Evolutionary conservation across 2,329 filamentous ascomycete species (phyloP).

Genomic region (Trichophyton rubrum): DNA sequence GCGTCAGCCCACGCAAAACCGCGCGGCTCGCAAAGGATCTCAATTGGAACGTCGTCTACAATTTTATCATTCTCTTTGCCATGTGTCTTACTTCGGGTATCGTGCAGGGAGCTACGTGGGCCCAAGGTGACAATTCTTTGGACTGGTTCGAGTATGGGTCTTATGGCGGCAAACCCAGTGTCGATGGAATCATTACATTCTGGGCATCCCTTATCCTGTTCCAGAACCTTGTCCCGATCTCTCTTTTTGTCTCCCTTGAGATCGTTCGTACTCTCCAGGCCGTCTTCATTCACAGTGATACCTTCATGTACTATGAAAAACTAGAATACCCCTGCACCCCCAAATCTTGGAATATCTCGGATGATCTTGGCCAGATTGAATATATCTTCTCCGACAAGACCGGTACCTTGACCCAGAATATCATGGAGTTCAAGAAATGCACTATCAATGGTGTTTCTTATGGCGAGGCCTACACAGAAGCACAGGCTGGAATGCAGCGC

Average conservation of each 20-base stretch:
- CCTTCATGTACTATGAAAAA: conserved; percentile 91
- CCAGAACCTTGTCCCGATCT: conserved; percentile 97
- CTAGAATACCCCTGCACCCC: conserved; percentile 92
- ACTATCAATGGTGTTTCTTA: conserved; percentile 94
- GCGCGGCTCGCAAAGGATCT: conserved; percentile 82
- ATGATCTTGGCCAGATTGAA: conserved; percentile 94
- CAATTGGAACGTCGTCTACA: conserved; percentile 96
- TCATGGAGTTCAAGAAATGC: conserved; percentile 99
- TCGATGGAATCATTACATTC: conserved; percentile 92
- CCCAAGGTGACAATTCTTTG: conserved; percentile 58
- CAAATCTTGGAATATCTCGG: conserved; percentile 98
- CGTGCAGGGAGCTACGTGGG: conserved; percentile 74
- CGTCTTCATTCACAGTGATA: conserved; percentile 93
- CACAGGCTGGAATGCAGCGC: conserved; percentile 90
- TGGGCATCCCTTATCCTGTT: conserved; percentile 91
- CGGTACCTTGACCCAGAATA: conserved; percentile 77
- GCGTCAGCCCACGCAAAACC: conserved; percentile 87
- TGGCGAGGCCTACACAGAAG: conserved; percentile 95
- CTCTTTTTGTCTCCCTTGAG: conserved; percentile 92
- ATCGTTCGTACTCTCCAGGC: conserved; percentile 88
- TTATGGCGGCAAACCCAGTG: conserved; percentile 57
- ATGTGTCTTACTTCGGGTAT: conserved; percentile 84
- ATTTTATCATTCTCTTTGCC: conserved; percentile 75
- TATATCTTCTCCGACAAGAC: conserved; percentile 98
- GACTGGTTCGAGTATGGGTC: conserved; percentile 76